Evolutionary conservation across 2,329 filamentous ascomycete species (phyloP), one percentile per base, ranked within the genome.

Genomic region (Xylaria sp.): DNA sequence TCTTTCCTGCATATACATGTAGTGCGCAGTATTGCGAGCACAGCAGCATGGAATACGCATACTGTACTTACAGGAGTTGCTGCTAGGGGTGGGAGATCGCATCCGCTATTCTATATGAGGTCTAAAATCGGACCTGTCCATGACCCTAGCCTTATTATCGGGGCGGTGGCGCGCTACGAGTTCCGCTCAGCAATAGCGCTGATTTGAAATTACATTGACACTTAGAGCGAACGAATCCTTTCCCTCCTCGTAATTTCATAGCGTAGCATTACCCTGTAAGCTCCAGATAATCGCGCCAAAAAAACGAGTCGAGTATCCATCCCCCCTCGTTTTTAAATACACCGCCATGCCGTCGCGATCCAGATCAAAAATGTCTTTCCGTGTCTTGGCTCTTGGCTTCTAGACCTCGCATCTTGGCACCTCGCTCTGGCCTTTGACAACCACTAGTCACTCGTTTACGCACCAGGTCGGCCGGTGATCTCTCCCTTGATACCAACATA

Each of bases 401-500:
- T 15, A 55, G 30, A 55, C 36, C 32, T 8, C 46, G 41, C 43
- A 63, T 59, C 60, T 62, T 20, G 30, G 30, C 25, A 55, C 61
- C 30, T 60, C 41, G 50, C 32, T 56, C 52, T 61, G 15, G 56
- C 48, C 53, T 32, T 56, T 43, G n/a, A 41, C 56, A 43, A 36
- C 55, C 60, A 63, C 59, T 58, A 60, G 60, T 67, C 67, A 25
- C 67, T 69, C 65, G 64, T 58, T 70, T 63, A 48, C 57, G 53
- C 9, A 48, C 43, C 20, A 57, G 53, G 43, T 56, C 53, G 34
- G 36, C 23, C n/a, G 43, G 8, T n/a, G 2, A 43, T 56, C 12
- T 30, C 55, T 9, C 10, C 4, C 12, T 61, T 28, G 32, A 46
- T 6, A 53, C 39, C 13, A 34, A 59, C 32, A n/a, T 41, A 60